A percentile compares a stretch with the other conserved stretches of the same genome.
phyloP scores from a whole-genome alignment of 495 filamentous ascomycete genomes.

The Podospora bellae-mahoneyi region DNA sequence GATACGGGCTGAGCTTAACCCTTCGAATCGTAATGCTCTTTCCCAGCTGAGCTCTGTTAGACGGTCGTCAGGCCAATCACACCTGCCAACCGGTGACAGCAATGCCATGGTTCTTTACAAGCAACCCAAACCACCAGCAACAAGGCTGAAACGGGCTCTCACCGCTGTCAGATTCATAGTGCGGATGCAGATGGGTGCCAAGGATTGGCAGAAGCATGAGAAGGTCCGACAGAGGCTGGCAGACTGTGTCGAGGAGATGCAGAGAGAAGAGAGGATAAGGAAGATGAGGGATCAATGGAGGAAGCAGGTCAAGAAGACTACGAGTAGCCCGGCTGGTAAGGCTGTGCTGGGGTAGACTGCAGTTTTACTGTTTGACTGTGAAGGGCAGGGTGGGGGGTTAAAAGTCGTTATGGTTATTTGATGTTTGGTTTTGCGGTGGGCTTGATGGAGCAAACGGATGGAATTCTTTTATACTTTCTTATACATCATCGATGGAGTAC shows the following conservation, averaged over 20 bases:
- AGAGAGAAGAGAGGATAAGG: conserved; percentile 33
- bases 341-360: neutral
- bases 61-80: conserved; percentile 2
- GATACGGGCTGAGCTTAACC: conserved; percentile 54
- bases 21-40: conserved; percentile 30
- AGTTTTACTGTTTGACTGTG: neutral
- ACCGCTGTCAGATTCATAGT: conserved; percentile 40
- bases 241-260: conserved; percentile 38
- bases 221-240: conserved; percentile 37
- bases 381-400: neutral
- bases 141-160: conserved; percentile 7
- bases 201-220: conserved; percentile 41
- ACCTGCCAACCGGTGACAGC: neutral
- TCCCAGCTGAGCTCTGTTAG: conserved; percentile 19
- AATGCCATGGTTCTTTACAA: neutral
- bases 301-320: conserved; percentile 16
- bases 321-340: neutral
- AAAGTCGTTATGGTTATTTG: neutral
- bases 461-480: neutral
- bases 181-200: conserved; percentile 41
- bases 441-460: neutral
- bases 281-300: conserved; percentile 34
- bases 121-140: conserved; percentile 8
- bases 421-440: neutral
- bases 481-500: neutral